Conservation (phyloP, 2,329 filamentous ascomycete species). For the Septoria petroselini region DNA sequence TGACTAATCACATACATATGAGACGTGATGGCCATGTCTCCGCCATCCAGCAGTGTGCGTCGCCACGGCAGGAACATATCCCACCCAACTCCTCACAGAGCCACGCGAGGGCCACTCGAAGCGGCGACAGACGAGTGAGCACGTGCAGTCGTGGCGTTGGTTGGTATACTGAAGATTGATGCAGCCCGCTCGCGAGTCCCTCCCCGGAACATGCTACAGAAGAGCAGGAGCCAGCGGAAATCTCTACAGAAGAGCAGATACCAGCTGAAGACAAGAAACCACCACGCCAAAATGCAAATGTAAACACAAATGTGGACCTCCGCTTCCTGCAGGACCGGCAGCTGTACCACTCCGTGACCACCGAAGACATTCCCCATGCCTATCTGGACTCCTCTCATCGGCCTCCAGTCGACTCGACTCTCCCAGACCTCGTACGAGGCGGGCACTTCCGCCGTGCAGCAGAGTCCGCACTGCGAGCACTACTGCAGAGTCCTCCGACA, state of each 20-base stretch:
- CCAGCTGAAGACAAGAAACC: slow-evolving; percentile 6
- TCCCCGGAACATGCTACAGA: too few relatives aligned
- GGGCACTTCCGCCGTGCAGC: slow-evolving; percentile 71
- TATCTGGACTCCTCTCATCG: slow-evolving; percentile 68
- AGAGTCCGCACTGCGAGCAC: slow-evolving; percentile 41
- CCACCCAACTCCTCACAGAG: slow-evolving; percentile 55
- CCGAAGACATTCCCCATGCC: slow-evolving; percentile 58
- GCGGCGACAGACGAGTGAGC: slow-evolving; percentile 62
- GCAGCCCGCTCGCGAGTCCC: slow-evolving; percentile 31
- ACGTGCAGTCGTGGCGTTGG: background rate
- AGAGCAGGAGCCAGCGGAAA: too few relatives aligned
- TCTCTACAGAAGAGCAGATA: too few relatives aligned
- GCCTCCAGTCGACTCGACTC: slow-evolving; percentile 60
- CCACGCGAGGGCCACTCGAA: slow-evolving; percentile 77
- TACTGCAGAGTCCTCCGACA: slow-evolving; percentile 48
- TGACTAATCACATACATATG: too few relatives aligned
- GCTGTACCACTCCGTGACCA: slow-evolving; percentile 76
- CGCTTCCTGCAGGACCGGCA: slow-evolving; percentile 74
- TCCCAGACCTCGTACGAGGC: slow-evolving; percentile 63
- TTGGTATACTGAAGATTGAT: slow-evolving; percentile 24
- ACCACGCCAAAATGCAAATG: too few relatives aligned
- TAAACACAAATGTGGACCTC: slow-evolving; percentile 67
- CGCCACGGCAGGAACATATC: slow-evolving; percentile 35
- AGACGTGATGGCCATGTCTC: slow-evolving; percentile 31
- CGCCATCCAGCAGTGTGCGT: slow-evolving; percentile 31